Evolutionary conservation across 306 rosid species (phyloP).

Genomic region (Lotus japonicus): DNA sequence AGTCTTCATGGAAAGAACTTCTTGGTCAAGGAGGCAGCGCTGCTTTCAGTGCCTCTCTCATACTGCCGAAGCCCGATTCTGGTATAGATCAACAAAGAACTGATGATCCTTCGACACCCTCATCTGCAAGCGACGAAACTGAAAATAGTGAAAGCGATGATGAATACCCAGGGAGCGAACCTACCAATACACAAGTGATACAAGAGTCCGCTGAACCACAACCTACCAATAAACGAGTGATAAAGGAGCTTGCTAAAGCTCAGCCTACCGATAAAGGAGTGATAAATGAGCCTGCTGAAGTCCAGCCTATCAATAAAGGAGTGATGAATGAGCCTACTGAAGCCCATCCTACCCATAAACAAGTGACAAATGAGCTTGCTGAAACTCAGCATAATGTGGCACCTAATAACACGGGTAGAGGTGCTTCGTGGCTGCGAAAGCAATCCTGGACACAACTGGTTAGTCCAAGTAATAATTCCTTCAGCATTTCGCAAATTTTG

Average conservation of each 20-base stretch:
- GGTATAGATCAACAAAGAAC: slow-evolving; percentile 18
- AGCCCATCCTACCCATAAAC: slow-evolving; percentile 7
- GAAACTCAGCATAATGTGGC: slow-evolving; percentile 32
- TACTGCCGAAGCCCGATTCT: slow-evolving; percentile 29
- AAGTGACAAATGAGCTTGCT: not conserved
- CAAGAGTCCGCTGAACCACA: slow-evolving; percentile 19
- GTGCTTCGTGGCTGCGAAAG: slow-evolving; percentile 64
- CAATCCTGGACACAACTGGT: slow-evolving; percentile 84
- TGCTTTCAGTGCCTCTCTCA: slow-evolving; percentile 46
- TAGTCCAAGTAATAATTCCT: slow-evolving; percentile 29
- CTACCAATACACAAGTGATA: slow-evolving; percentile 10
- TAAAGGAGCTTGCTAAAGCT: slow-evolving; percentile 13
- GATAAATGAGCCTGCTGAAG: slow-evolving; percentile 10
- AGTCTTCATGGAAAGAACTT: slow-evolving; percentile 77
- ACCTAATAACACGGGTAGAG: slow-evolving; percentile 46
- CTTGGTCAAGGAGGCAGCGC: slow-evolving; percentile 34
- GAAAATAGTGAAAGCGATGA: slow-evolving; percentile 14
- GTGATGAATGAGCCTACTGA: slow-evolving; percentile 10
- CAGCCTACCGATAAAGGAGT: not conserved
- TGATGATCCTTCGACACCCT: not conserved
- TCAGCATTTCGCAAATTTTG: slow-evolving; percentile 60
- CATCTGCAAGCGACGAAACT: slow-evolving; percentile 13
- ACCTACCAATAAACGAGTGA: not conserved
- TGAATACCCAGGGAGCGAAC: not conserved
- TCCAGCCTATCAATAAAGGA: slow-evolving; percentile 2